These are phyloP conservation scores for Colletotrichum spaethianum DNA, from an alignment of 2,329 filamentous ascomycete genomes.

Conservation along the genomic window DNA sequence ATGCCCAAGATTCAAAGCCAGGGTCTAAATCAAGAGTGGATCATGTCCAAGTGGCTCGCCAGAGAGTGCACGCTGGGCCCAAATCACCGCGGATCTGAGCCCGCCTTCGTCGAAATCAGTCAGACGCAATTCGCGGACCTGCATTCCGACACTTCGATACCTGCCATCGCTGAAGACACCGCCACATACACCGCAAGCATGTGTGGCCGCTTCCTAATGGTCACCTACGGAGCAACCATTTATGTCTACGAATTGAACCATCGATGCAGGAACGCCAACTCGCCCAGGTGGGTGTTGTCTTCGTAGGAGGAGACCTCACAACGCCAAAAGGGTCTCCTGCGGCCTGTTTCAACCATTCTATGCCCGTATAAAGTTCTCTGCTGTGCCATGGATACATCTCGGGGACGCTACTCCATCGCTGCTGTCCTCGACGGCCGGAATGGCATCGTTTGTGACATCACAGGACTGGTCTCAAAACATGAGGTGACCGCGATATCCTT, in stretches of 20 bases:
- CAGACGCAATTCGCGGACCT: slow-evolving; percentile 55
- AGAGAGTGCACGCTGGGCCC: slow-evolving; percentile 54
- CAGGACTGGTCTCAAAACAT: slow-evolving; percentile 30
- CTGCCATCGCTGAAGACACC: not conserved
- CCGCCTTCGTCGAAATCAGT: slow-evolving; percentile 51
- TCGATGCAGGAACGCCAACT: slow-evolving; percentile 49
- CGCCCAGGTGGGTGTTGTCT: slow-evolving; percentile 46
- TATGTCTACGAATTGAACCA: slow-evolving; percentile 66
- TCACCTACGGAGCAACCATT: slow-evolving; percentile 66
- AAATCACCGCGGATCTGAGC: slow-evolving; percentile 18
- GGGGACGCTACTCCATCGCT: slow-evolving; percentile 68
- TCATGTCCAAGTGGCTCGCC: slow-evolving; percentile 58
- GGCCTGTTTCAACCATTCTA: slow-evolving; percentile 65
- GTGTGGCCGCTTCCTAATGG: slow-evolving; percentile 71
- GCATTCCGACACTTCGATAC: not conserved
- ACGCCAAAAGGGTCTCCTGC: slow-evolving; percentile 49
- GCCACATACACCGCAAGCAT: slow-evolving; percentile 65
- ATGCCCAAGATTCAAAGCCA: not conserved
- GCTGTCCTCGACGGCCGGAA: slow-evolving; percentile 72
- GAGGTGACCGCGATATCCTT: not conserved
- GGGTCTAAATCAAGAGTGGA: slow-evolving; percentile 47
- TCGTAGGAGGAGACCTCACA: not conserved
- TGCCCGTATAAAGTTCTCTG: slow-evolving; percentile 71
- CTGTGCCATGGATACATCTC: slow-evolving; percentile 75
- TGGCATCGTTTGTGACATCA: slow-evolving; percentile 73